Evolutionary conservation across 1,139 yeast species (phyloP), one percentile per base, ranked within the genome.

Genomic region (Kurtzmaniella natalensis): DNA sequence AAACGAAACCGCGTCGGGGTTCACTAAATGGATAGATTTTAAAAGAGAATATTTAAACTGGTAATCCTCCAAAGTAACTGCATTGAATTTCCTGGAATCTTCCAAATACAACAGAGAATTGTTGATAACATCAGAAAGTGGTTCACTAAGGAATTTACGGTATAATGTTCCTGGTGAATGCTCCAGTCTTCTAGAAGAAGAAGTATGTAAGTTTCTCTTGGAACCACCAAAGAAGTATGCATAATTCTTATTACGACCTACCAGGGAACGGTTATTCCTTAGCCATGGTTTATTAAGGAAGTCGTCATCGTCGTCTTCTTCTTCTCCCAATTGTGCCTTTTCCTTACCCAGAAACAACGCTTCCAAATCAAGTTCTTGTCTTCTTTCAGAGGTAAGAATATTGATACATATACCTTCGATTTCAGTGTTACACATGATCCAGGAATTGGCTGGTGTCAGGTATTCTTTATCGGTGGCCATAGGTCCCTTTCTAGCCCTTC

Each of bases 391-490:
- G 0, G 95, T 85, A 48, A 89, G 59, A 30, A 89, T 59, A 55
- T 89, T 95, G 25, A 88, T 70, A 38, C 70, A 72, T 3, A 86
- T 68, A 18, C 77, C 76, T 42, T 80, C 83, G 2, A 76, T 58
- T 21, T 70, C 66, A 26, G 86, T 72, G 45, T 85, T 87, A 35
- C 88, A 66, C 72, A 86, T 77, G 17, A 86, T 77, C 97, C 97
- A 89, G 21, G 81, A 71, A 44, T 82, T 83, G 7, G 81, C 68
- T 2, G 67, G 50, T 11, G 67, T 64, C 2, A 85, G 85, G 48
- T 73, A 78, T 33, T 62, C 64, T 39, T 73, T 75, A 42, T 76
- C 76, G 3, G 81, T 71, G 13, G 78, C 72, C 18, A 68, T 55
- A 7, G 78, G 77, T 2, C 76, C 69, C 53, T 66, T 73, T 45